phyloP scores from a whole-genome alignment of 768 basidiomycete species.

The Chalciporus piperatus region DNA sequence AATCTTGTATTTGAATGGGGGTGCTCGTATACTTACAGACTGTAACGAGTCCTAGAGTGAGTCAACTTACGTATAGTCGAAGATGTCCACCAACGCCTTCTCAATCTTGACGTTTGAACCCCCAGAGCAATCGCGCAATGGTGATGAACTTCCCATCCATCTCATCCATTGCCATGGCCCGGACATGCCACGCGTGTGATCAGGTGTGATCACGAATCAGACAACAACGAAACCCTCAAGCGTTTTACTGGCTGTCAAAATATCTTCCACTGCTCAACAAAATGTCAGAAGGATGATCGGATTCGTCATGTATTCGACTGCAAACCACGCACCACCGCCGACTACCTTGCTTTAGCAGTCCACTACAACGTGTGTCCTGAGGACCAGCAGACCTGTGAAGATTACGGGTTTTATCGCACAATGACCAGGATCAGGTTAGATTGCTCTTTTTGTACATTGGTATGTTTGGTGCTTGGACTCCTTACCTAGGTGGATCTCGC shows the following conservation, averaged over 20 bases:
- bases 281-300: neutral
- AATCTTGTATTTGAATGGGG: neutral
- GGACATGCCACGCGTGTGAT: neutral
- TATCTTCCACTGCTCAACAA: neutral
- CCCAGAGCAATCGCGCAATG: neutral
- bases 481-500: too few species aligned
- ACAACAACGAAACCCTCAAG: neutral
- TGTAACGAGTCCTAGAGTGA: too few species aligned
- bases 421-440: conserved; percentile 12
- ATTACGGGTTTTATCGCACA: conserved; percentile 35
- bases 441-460: conserved; percentile 33
- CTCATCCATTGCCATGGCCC: neutral
- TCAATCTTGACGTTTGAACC: too few species aligned
- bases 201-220: neutral
- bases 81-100: too few species aligned
- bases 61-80: too few species aligned
- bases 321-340: neutral
- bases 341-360: conserved; percentile 29
- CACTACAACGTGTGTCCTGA: conserved; percentile 25
- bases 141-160: neutral
- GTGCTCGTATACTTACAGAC: too few species aligned
- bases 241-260: neutral
- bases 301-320: neutral
- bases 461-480: neutral
- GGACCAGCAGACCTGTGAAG: too few species aligned